A percentile compares a stretch with the other conserved stretches of the same genome.
Conservation (phyloP, 192 early-diverging fungal genomes). For the Podochytrium sp. region DNA sequence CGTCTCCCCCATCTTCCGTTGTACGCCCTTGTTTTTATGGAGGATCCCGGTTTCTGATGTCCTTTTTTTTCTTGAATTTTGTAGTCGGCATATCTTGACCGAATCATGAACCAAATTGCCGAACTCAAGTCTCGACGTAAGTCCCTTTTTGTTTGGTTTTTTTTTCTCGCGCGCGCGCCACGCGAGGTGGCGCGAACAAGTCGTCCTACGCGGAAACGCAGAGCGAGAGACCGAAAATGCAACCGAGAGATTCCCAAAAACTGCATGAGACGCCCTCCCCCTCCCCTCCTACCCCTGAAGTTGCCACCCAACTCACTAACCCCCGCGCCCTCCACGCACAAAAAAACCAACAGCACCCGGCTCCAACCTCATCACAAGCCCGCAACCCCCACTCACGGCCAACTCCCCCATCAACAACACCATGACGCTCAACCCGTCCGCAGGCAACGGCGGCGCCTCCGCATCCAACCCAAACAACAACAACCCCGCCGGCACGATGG, state of each 20-base stretch:
- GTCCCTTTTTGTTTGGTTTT: not conserved
- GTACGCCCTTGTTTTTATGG: not conserved
- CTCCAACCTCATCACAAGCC: too few relatives aligned
- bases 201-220: too few relatives aligned
- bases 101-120: not conserved
- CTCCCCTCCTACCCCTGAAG: not conserved
- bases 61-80: too few relatives aligned
- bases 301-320: too few relatives aligned
- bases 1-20: not conserved
- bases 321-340: too few relatives aligned
- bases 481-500: not conserved
- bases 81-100: not conserved
- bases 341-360: too few relatives aligned
- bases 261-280: not conserved
- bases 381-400: not conserved
- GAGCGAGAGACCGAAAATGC: too few relatives aligned
- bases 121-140: not conserved
- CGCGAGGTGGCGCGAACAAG: not conserved
- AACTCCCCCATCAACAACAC: not conserved
- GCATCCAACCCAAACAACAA: slow-evolving; percentile 1
- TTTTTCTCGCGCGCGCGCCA: not conserved
- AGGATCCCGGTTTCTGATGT: not conserved
- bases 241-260: too few relatives aligned
- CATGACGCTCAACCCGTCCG: not conserved
- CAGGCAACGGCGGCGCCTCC: not conserved